Evolutionary conservation across 495 filamentous ascomycete genomes (phyloP), one percentile per base, ranked within the genome.

Genomic region (Massariosphaeria phaeospora): DNA sequence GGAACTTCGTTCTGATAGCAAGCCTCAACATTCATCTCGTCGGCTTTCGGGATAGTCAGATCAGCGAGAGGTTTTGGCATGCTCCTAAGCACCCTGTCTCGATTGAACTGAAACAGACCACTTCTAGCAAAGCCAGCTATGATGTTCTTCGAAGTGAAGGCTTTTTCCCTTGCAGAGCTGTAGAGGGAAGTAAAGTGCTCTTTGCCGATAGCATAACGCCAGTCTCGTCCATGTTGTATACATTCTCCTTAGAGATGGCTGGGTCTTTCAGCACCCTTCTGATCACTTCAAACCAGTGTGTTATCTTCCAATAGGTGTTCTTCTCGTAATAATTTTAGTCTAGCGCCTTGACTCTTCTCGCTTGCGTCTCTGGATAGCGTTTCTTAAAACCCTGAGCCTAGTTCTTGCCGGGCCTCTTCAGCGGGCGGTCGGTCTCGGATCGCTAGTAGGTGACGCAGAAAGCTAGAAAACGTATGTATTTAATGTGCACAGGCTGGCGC

Each of bases 401-500:
- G 51, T 69, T 67, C 49, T 66, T 36, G 26, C 55, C 36, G 12
- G 59, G 59, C 4, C 55, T 39, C 36, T 52, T 52, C 15, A 21
- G 31, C 40, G 52, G 42, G 48, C 42, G 4, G 7, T 48, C 39
- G 25, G 31, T 39, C 17, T 20, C 27, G 4, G 33, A 20, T 30
- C 55, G 55, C 24, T 45, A 40, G n/a, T 48, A 48, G 43, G 55
- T 30, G 20, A 46, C 12, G 36, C 20, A 25, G 39, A 51, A 45
- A 9, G 55, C 55, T 34, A 58, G 27, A 10, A 15, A 23, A 24
- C 23, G 47, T 27, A 59, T 29, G 33, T 50, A 67, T 60, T 70
- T 70, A 2, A 70, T 57, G 47, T 44, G 59, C n/a, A 70, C 55
- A 30, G 62, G 67, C 24, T 64, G 48, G 29, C 66, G 64, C 27